Evolutionary conservation across 257 asterid species (phyloP), one percentile per base, ranked within the genome.

Genomic region (Cinchona pubescens): DNA sequence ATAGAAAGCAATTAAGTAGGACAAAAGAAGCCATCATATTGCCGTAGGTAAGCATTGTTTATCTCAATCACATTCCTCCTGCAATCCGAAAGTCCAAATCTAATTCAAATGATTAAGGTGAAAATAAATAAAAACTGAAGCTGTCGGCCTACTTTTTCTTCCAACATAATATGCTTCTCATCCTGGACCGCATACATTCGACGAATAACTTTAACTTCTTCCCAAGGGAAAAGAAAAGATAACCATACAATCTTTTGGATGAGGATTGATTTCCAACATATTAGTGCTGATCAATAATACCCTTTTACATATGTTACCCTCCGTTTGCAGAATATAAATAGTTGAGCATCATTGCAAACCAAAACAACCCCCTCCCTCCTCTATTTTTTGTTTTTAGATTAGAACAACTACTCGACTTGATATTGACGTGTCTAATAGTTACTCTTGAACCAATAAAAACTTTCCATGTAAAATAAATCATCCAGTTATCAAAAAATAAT

Each of bases 1-100:
- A 30, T 21, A 13, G 48, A 79, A 74, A 74, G 79, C 34, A 67
- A 37, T 23, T 5, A 21, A 59, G 64, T 73, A 30, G 79, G 79
- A 51, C 48, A 74, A 46, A 60, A 58, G 53, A 42, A 45, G 67
- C n/a, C 18, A 59, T 34, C 29, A 53, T 53, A 72, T 46, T 46
- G n/a, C 65, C 72, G 61, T 56, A 18, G 27, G 10, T 15, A n/a
- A n/a, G n/a, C n/a, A 53, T 63, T 48, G 56, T 23, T n/a, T 42
- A 72, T 38, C 42, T 1, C 60, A 43, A 60, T 73, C 69, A 25
- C 71, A 35, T 69, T n/a, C n/a, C n/a, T n/a, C 73, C 46, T 27
- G 29, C 59, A 25, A 45, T 29, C 59, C 73, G 21, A 15, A n/a
- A 43, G 46, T 29, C 42, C 43, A 64, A 65, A 51, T 65, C 66